Base-by-base conservation (phyloP, 1,284 basidiomycete genomes). In the Cutaneotrichosporon cavernicola region DNA sequence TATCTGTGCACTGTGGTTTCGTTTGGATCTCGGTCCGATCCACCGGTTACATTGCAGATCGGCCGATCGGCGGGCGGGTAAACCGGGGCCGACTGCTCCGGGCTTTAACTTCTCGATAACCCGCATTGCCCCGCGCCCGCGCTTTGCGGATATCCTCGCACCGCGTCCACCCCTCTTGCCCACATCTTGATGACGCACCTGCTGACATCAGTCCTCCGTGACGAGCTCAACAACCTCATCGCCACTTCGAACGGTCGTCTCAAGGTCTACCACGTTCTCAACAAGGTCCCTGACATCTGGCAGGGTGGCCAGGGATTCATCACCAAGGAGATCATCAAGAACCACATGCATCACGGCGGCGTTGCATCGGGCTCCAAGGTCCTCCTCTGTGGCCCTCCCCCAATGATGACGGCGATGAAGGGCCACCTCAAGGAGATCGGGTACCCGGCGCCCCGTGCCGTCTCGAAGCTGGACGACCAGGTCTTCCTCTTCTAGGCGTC, bases 371-470 rank as follows among this genome's bases (percentile, higher is more conserved):
- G 90, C 70, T 89, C 88, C 84, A 94, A 93, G 81, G 82, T 95
- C 61, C 84, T 96, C 66, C 85, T 96, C 78, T 96, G 92, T 81
- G 92, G 92, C 58, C 96, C 96, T 64, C 94, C 95, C 26, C 95
- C 95, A 9, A 98, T 98, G 96, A 89, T 97, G 79, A 85, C 84
- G 60, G 96, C 94, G 55, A 97, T 98, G 93, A 97, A 97, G 91
- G 91, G n/a, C 30, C 89, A 96, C 78, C 86, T 99, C 31, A 88
- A 87, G 34, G 90, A 89, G 61, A 86, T 99, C 72, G 88, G 87
- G 69, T 97, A 93, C 84, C 88, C 92, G 56, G 86, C 88, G 50
- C 91, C 96, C 16, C 86, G 90, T 70, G 87, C 92, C n/a, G 85
- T 97, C 79, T 93, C 90, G 85, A 97, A 97, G 83, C 86, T 94